Evolutionary conservation across 1,284 basidiomycete genomes (phyloP).

Genomic region (Puccinia novopanici): DNA sequence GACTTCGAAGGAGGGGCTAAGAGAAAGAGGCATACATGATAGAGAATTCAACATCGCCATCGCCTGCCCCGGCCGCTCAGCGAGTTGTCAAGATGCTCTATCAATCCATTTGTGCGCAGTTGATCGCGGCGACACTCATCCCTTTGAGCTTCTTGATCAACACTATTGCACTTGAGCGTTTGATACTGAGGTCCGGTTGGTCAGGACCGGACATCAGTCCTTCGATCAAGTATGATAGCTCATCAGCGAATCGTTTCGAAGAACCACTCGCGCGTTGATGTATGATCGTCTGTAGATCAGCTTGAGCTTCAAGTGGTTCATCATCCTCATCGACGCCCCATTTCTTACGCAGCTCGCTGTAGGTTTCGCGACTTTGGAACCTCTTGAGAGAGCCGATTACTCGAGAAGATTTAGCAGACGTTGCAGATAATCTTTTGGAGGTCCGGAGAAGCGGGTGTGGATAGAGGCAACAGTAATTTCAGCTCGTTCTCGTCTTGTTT

Average conservation of each 20-base stretch:
- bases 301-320: conserved; percentile 5
- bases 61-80: conserved; percentile 25
- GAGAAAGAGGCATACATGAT: conserved; percentile 31
- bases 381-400: conserved; percentile 14
- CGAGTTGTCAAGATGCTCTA: conserved; percentile 30
- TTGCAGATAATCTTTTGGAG: conserved; percentile 11
- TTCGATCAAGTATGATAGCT: conserved; percentile 37
- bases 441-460: neutral
- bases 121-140: conserved; percentile 19
- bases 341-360: conserved; percentile 39
- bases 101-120: conserved; percentile 33
- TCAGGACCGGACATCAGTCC: conserved; percentile 25
- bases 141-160: conserved; percentile 28
- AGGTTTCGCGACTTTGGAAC: conserved; percentile 42
- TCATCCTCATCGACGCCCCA: conserved; percentile 48
- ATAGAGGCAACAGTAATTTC: conserved; percentile 35
- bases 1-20: conserved; percentile 14
- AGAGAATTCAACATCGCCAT: conserved; percentile 41
- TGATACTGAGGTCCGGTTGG: conserved; percentile 17
- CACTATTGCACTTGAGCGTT: conserved; percentile 30
- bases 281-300: conserved; percentile 28
- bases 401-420: neutral
- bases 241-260: conserved; percentile 48
- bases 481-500: conserved; percentile 39
- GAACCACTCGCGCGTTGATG: conserved; percentile 43